A percentile compares a stretch with the other conserved stretches of the same genome.
Evolutionary conservation across 2,329 filamentous ascomycete species (phyloP).

Genomic region (Cladosporium sp.): DNA sequence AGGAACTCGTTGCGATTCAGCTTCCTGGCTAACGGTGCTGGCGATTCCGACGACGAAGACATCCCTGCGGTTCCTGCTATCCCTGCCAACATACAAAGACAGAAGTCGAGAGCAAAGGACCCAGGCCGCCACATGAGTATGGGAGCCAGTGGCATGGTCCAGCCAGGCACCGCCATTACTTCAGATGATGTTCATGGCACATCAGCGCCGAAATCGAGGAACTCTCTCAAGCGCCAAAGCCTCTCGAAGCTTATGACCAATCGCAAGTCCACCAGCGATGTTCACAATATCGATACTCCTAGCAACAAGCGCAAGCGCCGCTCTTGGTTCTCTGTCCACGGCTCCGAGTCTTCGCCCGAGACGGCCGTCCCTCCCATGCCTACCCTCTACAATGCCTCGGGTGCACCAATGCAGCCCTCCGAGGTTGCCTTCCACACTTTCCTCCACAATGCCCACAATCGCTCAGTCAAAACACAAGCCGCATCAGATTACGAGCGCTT

Average conservation of each 20-base stretch:
- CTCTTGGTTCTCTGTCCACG: conserved; percentile 11
- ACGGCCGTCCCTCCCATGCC: conserved; percentile 1
- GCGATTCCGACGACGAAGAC: conserved; percentile 1
- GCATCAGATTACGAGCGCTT: conserved; percentile 8
- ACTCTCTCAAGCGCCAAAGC: conserved; percentile 2
- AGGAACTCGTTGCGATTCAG: conserved; percentile 8
- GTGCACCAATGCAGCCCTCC: background rate
- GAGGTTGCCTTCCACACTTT: conserved; percentile 7
- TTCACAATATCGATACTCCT: background rate
- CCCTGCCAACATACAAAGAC: background rate
- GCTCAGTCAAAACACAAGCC: background rate
- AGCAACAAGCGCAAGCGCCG: conserved; percentile 10
- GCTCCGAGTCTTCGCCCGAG: background rate
- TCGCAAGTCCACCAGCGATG: background rate
- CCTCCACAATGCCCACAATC: conserved; percentile 7
- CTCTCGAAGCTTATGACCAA: conserved; percentile 1
- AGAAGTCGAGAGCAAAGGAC: background rate
- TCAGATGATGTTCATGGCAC: background rate
- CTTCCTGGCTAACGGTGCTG: background rate
- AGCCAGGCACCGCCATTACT: conserved; percentile 4
- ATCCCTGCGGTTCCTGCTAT: conserved; percentile 2
- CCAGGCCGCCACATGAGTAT: background rate
- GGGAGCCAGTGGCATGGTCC: background rate
- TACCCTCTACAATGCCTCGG: background rate
- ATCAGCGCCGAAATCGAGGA: background rate